phyloP scores from a whole-genome alignment of 1,139 yeast genomes.

The Lodderomyces parapsilosis region DNA sequence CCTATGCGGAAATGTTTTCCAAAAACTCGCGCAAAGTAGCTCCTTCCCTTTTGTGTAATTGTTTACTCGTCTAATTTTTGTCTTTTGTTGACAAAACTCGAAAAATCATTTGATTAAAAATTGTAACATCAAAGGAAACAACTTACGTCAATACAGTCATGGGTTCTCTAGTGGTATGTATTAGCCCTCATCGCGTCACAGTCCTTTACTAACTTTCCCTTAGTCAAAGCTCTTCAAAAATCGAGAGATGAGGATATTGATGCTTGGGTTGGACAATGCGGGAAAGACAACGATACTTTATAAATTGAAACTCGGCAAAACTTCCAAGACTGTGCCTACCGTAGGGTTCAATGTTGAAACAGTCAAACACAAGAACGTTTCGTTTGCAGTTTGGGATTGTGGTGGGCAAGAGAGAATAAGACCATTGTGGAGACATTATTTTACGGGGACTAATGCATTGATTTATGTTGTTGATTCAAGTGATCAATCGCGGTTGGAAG shows the following conservation, averaged over 20 bases:
- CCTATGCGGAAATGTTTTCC: no score
- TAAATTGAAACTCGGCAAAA: constrained; percentile 70
- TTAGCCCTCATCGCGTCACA: background rate
- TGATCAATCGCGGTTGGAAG: constrained; percentile 69
- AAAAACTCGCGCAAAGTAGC: no score
- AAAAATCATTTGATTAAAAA: background rate
- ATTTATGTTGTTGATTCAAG: constrained; percentile 88
- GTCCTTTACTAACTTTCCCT: background rate
- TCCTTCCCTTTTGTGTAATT: background rate
- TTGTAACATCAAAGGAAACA: no score
- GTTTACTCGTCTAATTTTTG: background rate
- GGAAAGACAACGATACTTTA: constrained; percentile 83
- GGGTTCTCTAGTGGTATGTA: constrained; percentile 13
- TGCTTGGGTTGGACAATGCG: constrained; percentile 91
- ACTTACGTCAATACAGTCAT: constrained; percentile 7
- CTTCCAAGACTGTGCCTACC: constrained; percentile 85
- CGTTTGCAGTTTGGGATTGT: constrained; percentile 95
- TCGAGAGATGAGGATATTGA: constrained; percentile 68
- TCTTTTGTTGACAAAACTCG: background rate
- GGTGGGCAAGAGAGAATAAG: constrained; percentile 93
- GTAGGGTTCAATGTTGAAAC: constrained; percentile 96
- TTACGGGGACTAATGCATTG: constrained; percentile 91
- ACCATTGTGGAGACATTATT: constrained; percentile 93
- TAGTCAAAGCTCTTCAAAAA: constrained; percentile 57
- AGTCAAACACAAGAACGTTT: constrained; percentile 80